Evolutionary conservation across 2,329 filamentous ascomycete species (phyloP), one percentile per base, ranked within the genome.

Genomic region (Aspergillus calidoustus): DNA sequence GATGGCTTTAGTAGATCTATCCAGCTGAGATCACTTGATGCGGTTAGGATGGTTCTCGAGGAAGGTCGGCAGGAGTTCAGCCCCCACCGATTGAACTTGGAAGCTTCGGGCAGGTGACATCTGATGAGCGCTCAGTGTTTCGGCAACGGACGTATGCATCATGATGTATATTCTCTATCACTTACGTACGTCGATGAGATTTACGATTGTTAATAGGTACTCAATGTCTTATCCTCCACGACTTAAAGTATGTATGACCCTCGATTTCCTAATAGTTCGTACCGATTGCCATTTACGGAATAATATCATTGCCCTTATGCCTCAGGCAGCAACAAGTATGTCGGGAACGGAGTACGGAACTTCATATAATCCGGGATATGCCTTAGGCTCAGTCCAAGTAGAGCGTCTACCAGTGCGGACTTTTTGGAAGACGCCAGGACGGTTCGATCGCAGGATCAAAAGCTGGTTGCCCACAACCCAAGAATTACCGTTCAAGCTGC

Each of bases 371-470:
- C 67, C 67, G 67, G 8, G 25, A 67, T 64, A 30, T 64, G 66
- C 66, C 67, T 69, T 58, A 69, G 67, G 66, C 67, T 63, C 48
- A 52, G 28, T 41, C 28, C n/a, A 31, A 57, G 62, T 38, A 57
- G 63, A 41, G 34, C 13, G 11, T 41, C 34, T 41, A 41, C 34
- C 34, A 62, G 64, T 62, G 64, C 63, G 66, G 65, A 66, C 66
- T 67, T 68, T 61, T 69, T 69, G 63, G 51, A 44, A 60, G 64
- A 68, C 59, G 61, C 51, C 60, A 64, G 60, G 62, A 60, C 64
- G 61, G 61, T 67, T 68, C 64, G 64, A 69, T 68, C 63, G 63
- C 59, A 67, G 62, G 62, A 63, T 65, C 63, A 67, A 41, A 41
- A 63, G 61, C 65, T 66, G 63, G 57, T 47, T 61, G 63, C 56